These are phyloP conservation scores for Neurospora hispaniola DNA, from an alignment of 495 filamentous ascomycete genomes.

Conservation along the genomic window DNA sequence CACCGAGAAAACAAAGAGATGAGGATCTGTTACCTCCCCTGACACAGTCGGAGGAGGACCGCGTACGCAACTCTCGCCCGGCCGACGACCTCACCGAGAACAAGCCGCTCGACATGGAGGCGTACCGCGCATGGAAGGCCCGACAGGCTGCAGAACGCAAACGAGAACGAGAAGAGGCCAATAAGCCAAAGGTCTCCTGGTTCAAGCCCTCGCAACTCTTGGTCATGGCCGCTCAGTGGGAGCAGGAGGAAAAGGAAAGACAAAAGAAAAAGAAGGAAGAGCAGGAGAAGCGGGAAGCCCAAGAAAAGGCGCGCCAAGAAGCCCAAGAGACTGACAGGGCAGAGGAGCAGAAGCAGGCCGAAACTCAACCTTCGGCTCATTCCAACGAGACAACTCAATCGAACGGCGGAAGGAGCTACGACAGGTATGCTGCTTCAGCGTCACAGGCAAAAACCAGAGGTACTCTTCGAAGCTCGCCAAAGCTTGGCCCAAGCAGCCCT, in stretches of 20 bases:
- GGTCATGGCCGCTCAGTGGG: not conserved
- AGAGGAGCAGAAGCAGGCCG: not conserved
- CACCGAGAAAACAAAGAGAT: not conserved
- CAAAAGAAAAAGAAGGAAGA: not conserved
- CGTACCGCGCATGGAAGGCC: not conserved
- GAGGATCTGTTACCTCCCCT: not conserved
- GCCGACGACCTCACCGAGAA: not conserved
- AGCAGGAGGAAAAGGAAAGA: not conserved
- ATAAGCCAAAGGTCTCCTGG: not conserved
- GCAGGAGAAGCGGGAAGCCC: not conserved
- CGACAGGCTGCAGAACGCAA: not conserved
- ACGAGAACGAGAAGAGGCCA: not conserved
- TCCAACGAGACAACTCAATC: slow-evolving; percentile 34
- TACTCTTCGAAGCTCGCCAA: not conserved
- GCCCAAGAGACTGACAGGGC: not conserved
- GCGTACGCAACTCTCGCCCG: not conserved
- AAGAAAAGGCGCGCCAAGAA: slow-evolving; percentile 3
- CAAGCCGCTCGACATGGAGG: not conserved
- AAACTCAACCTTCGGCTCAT: slow-evolving; percentile 1
- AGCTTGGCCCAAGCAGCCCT: slow-evolving; percentile 2
- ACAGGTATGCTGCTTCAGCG: slow-evolving; percentile 18
- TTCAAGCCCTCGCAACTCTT: not conserved
- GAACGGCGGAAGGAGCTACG: slow-evolving; percentile 35
- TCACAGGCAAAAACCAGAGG: not conserved
- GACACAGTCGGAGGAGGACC: not conserved